A percentile compares a stretch with the other conserved stretches of the same genome.
These are phyloP conservation scores for Macroventuria anomochaeta DNA, from an alignment of 2,329 filamentous ascomycete genomes.

Conservation along the genomic window DNA sequence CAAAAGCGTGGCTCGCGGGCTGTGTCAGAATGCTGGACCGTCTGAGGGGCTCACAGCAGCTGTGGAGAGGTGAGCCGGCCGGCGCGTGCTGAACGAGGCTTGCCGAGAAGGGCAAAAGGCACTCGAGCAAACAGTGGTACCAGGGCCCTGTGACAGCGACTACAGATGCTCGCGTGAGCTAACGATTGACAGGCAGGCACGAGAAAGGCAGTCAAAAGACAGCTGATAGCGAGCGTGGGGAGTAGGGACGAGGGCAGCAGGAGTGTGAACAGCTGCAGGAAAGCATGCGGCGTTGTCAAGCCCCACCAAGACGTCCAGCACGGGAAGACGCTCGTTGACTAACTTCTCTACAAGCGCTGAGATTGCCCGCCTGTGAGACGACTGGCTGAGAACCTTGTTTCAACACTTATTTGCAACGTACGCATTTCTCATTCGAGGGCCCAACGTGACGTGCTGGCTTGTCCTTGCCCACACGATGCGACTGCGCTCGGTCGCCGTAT, in stretches of 20 bases:
- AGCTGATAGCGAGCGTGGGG: constrained; percentile 13
- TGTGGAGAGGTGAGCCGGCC: constrained; percentile 24
- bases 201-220: not conserved
- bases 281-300: constrained; percentile 25
- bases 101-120: constrained; percentile 36
- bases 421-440: constrained; percentile 1
- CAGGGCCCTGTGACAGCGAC: constrained; percentile 18
- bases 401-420: constrained; percentile 8
- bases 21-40: constrained; percentile 34
- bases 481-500: not conserved
- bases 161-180: constrained; percentile 12
- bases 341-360: constrained; percentile 40
- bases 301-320: constrained; percentile 18
- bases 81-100: constrained; percentile 43
- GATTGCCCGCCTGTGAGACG: constrained; percentile 31
- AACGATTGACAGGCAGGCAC: constrained; percentile 14
- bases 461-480: constrained; percentile 2
- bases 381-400: constrained; percentile 18
- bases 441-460: constrained; percentile 4
- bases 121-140: constrained; percentile 19
- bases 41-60: constrained; percentile 34
- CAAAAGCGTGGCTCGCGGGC: constrained; percentile 25
- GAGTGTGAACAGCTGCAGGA: constrained; percentile 10
- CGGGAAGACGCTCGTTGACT: constrained; percentile 17
- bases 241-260: constrained; percentile 1